Conservation (phyloP, 495 filamentous ascomycete species). For the Trichoderma orchidacearum region DNA sequence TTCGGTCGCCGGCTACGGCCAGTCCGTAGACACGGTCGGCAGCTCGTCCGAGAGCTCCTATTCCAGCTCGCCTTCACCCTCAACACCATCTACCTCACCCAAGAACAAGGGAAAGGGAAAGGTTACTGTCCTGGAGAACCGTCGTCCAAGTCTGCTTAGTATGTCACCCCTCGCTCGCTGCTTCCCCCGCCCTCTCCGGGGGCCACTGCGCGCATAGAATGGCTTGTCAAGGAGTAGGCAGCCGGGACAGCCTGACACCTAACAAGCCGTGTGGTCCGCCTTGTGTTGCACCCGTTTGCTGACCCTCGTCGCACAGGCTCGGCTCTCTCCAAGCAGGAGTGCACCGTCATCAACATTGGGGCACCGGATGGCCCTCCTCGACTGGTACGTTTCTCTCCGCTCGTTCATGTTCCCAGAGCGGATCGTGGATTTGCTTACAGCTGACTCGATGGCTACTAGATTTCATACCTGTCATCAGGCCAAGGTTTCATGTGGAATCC, state of each 20-base stretch:
- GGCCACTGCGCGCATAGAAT: not conserved
- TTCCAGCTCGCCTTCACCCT: slow-evolving; percentile 35
- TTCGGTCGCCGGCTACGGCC: slow-evolving; percentile 16
- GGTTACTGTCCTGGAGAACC: slow-evolving; percentile 22
- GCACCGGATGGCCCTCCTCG: slow-evolving; percentile 46
- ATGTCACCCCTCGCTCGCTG: slow-evolving; percentile 10
- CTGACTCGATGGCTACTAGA: slow-evolving; percentile 29
- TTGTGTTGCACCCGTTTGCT: slow-evolving; percentile 3
- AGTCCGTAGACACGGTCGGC: slow-evolving; percentile 21
- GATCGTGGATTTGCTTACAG: slow-evolving; percentile 1
- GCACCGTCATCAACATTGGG: slow-evolving; percentile 54
- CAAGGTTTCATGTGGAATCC: slow-evolving; percentile 66
- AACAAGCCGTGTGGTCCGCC: not conserved
- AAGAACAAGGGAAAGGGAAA: slow-evolving; percentile 21
- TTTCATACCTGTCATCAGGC: slow-evolving; percentile 53
- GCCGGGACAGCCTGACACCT: not conserved
- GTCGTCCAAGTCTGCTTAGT: slow-evolving; percentile 43
- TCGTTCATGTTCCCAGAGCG: not conserved
- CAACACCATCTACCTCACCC: slow-evolving; percentile 19
- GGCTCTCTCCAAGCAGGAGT: slow-evolving; percentile 49
- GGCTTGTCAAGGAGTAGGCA: not conserved
- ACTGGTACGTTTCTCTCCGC: slow-evolving; percentile 34
- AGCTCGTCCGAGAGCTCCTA: slow-evolving; percentile 38
- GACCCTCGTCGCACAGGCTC: slow-evolving; percentile 30
- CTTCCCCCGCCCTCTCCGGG: not conserved